Percentiles rank a stretch among this genome's conserved stretches.
These are phyloP conservation scores for Pharnaceum exiguum DNA, from an alignment of 148 eudicot species.

Conservation along the genomic window DNA sequence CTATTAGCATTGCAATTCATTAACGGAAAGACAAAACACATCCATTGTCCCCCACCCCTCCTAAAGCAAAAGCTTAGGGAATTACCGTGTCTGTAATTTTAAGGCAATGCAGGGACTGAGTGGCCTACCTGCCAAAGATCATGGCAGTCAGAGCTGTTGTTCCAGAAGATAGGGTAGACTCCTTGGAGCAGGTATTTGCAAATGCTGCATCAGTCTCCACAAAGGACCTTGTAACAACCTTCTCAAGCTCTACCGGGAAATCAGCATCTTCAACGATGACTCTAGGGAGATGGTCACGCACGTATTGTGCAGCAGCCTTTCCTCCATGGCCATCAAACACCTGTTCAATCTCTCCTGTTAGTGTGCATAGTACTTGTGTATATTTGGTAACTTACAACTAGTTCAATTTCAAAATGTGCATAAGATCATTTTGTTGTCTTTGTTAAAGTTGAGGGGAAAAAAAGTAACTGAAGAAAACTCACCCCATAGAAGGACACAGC, in stretches of 20 bases:
- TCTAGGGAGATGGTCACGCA: conserved; percentile 84
- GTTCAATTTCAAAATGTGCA: background rate
- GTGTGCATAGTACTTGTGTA: background rate
- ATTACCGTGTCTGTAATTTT: background rate
- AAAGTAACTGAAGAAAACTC: conserved; percentile 28
- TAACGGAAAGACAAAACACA: no score
- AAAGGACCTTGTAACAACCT: conserved; percentile 85
- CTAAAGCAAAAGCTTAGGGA: no score
- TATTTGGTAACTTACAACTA: no score
- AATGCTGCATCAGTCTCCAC: conserved; percentile 77
- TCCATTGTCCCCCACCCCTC: no score
- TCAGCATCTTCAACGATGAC: conserved; percentile 89
- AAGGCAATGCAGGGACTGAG: background rate
- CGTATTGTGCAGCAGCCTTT: conserved; percentile 83
- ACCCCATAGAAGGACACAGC: conserved; percentile 93
- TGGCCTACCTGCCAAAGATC: conserved; percentile 83
- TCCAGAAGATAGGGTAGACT: conserved; percentile 71
- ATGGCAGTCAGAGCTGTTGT: conserved; percentile 97
- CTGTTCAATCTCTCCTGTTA: conserved; percentile 30
- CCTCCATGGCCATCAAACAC: conserved; percentile 99
- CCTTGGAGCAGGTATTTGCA: conserved; percentile 63
- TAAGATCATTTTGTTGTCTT: no score
- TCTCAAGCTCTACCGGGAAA: conserved; percentile 85
- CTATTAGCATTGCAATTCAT: no score
- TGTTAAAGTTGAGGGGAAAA: background rate